Evolutionary conservation across 495 filamentous ascomycete species (phyloP).

Genomic region (Podospora pseudocomata): DNA sequence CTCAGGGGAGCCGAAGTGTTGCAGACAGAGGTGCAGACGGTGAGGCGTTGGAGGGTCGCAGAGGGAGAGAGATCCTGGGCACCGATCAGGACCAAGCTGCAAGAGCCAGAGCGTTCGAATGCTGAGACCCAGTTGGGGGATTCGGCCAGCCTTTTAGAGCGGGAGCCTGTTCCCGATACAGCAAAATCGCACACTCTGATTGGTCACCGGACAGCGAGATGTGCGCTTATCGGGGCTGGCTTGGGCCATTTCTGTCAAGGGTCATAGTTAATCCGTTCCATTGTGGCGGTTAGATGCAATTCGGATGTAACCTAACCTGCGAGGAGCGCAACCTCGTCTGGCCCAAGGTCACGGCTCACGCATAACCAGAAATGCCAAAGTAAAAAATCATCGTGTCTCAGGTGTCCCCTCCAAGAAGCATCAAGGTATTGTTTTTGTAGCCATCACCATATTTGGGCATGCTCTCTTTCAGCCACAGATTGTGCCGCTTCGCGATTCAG

Average conservation of each 20-base stretch:
- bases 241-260: not conserved
- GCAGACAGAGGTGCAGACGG: conserved; percentile 21
- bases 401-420: not conserved
- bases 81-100: conserved; percentile 22
- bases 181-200: not conserved
- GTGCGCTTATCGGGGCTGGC: not conserved
- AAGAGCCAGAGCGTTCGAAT: conserved; percentile 2
- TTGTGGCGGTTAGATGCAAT: not conserved
- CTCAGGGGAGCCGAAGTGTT: conserved; percentile 19
- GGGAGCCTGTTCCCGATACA: conserved; percentile 2
- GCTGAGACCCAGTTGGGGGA: not conserved
- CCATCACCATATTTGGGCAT: not conserved
- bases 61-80: conserved; percentile 20
- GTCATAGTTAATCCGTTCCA: not conserved
- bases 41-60: conserved; percentile 24
- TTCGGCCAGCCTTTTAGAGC: conserved; percentile 2
- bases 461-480: not conserved
- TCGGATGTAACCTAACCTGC: conserved; percentile 11
- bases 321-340: not conserved
- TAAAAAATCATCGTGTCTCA: not conserved
- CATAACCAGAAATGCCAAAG: not conserved
- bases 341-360: not conserved
- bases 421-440: not conserved
- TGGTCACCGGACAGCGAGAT: not conserved
- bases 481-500: not conserved